Base-by-base conservation (phyloP, 2,329 filamentous ascomycete genomes). In the Mycosphaerella arachidis region DNA sequence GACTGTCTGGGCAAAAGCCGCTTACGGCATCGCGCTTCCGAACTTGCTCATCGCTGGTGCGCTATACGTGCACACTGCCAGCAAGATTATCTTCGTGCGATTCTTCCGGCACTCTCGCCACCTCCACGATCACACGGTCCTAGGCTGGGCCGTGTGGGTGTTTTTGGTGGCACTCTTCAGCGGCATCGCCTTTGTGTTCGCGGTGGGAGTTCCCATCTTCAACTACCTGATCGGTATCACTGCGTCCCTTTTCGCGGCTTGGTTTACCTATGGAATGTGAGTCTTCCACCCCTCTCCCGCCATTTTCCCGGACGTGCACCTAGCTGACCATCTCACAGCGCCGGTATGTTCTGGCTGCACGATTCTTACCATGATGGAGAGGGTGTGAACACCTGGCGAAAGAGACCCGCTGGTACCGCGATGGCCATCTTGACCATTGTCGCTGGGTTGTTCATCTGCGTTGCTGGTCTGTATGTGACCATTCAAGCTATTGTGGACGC, bases 141-240 rank as follows among this genome's bases (percentile, higher is more conserved):
- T 77, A 3, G 81, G 79, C 2, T 83, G 79, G 79, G 66, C 69
- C 0, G 73, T 74, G 0, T 84, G 82, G 82, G 69, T 75, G 2
- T 55, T 75, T 0, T 69, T 84, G 7, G 74, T 82, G 5, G 35
- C 82, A 2, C 43, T 81, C 6, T 74, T 78, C 60, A 82, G 82
- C 53, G 75, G 68, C 1, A 73, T 76, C 2, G 78, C 80, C 0
- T 77, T 75, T 61, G 66, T 78, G 6, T 64, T 79, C 10, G 77
- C 77, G 0, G 76, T 81, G 1, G 79, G 80, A 3, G 79, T 84
- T 30, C 81, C 81, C 1, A 79, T 82, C 24, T 83, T 84, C 71
- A 81, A 79, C 60, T 82, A 83, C 57, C 68, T 84, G 10, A 77
- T 83, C 30, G 80, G 80, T 2, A 79, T 83, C 48, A 74, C 78